Evolutionary conservation across 2,329 filamentous ascomycete species (phyloP), one percentile per base, ranked within the genome.

Genomic region (Cadophora sp.): DNA sequence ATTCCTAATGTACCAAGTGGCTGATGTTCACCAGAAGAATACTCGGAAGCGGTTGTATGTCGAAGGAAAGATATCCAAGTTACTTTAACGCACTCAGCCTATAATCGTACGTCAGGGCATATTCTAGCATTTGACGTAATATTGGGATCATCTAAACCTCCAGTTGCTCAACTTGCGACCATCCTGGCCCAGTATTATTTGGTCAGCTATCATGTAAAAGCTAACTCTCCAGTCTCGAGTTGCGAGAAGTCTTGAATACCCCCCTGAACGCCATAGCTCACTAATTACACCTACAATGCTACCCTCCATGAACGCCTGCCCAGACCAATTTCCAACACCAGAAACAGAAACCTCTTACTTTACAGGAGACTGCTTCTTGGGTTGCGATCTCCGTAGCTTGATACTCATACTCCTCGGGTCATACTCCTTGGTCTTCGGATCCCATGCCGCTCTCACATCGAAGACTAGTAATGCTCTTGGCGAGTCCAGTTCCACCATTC

Each of bases 401-500:
- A 83, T 78, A 39, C 68, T 58, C 72, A 80, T 74, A 59, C 77
- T 79, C 18, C 71, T 74, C 14, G 64, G 14, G 69, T 78, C 75
- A 65, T 72, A 78, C 13, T 67, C 79, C 68, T 81, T 80, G 48
- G 81, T 82, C 74, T 86, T 84, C 1, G 87, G 86, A 73, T 89
- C 82, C 76, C 85, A 89, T 76, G 82, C 86, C 1, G 81, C 83
- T 13, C 77, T 66, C 1, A 86, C 85, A 67, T 87, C 83, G 14
- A 88, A 78, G 2, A 82, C 80, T 64, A 88, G 74, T 59, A 79
- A 79, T 0, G 81, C 81, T 24, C 77, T 80, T 1, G 82, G 75
- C 1, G 84, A 80, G 48, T 82, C 79, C 1, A 89, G 66, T 68
- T 88, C 84, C 1, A 89, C 81, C 13, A 87, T 74, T 0, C 87